Evolutionary conservation across 2,329 filamentous ascomycete genomes (phyloP), one percentile per base, ranked within the genome.

Genomic region (Aspergillus alliaceus): DNA sequence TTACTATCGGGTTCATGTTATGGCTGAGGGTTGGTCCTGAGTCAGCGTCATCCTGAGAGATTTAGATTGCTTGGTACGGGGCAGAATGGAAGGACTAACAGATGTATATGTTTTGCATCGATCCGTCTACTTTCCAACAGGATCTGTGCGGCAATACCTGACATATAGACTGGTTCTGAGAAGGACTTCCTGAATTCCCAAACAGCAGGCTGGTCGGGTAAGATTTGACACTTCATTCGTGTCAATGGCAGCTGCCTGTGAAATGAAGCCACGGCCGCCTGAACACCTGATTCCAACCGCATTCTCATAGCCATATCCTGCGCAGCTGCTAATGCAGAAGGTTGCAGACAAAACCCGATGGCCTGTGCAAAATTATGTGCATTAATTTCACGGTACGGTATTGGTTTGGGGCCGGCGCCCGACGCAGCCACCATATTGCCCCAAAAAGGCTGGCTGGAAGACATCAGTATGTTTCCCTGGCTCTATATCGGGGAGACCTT

Each of bases 401-500:
- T 77, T 0, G 81, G 81, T 6, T 68, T 62, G 2, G 81, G 78
- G 0, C 82, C 82, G 25, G 81, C 81, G 5, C 79, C 79, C 1
- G 80, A 76, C 51, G 69, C 68, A 7, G 79, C 77, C 2, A 84
- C 74, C 78, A 83, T 82, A 15, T 76, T 66, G 6, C 80, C 82
- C 82, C 82, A 84, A 64, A 84, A 84, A 1, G 77, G 79, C 62
- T 84, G 82, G 60, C n/a, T n/a, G n/a, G n/a, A n/a, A n/a, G n/a
- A n/a, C n/a, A n/a, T n/a, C n/a, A n/a, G n/a, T n/a, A n/a, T n/a
- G n/a, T n/a, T n/a, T n/a, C n/a, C n/a, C n/a, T n/a, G n/a, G n/a
- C n/a, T n/a, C n/a, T n/a, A n/a, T n/a, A n/a, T n/a, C n/a, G n/a
- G n/a, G n/a, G n/a, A n/a, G n/a, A n/a, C n/a, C n/a, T n/a, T n/a